A percentile compares a stretch with the other conserved stretches of the same genome.
Conservation (phyloP, 768 basidiomycete species). For the Collybiopsis luxurians region DNA sequence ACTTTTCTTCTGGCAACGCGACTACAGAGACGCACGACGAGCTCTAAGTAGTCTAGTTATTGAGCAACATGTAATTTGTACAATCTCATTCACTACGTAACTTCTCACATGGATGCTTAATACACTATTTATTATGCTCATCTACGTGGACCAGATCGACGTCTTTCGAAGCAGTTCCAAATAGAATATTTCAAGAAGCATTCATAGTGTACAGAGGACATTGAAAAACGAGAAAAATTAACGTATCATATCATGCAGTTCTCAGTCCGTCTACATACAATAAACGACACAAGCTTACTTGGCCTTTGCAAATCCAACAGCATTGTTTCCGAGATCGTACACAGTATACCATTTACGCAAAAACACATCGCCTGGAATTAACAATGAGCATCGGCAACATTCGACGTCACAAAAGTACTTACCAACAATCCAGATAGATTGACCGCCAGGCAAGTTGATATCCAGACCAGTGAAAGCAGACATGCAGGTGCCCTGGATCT, state of each 20-base stretch:
- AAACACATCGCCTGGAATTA: conserved; percentile 72
- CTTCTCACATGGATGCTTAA: too few relatives aligned
- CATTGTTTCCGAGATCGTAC: conserved; percentile 75
- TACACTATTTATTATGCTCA: too few relatives aligned
- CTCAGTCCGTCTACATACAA: not conserved
- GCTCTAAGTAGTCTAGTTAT: conserved; percentile 22
- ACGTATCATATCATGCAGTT: not conserved
- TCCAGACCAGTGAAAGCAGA: conserved; percentile 92
- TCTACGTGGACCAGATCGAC: too few relatives aligned
- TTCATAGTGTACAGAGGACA: too few relatives aligned
- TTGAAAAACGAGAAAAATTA: too few relatives aligned
- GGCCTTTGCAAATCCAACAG: conserved; percentile 74
- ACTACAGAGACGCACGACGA: conserved; percentile 39
- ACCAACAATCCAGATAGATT: conserved; percentile 90
- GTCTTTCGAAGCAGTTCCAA: too few relatives aligned
- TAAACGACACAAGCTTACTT: too few relatives aligned
- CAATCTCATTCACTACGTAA: too few relatives aligned
- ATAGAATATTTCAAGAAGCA: too few relatives aligned
- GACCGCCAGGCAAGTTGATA: conserved; percentile 71
- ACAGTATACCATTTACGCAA: conserved; percentile 90
- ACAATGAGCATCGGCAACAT: not conserved
- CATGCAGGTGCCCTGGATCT: conserved; percentile 91
- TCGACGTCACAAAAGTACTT: conserved; percentile 17
- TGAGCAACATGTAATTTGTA: not conserved
- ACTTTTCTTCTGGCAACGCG: conserved; percentile 23